Evolutionary conservation across 352 stramenopile species (phyloP).

Genomic region (Globisporangium megalacanthum): DNA sequence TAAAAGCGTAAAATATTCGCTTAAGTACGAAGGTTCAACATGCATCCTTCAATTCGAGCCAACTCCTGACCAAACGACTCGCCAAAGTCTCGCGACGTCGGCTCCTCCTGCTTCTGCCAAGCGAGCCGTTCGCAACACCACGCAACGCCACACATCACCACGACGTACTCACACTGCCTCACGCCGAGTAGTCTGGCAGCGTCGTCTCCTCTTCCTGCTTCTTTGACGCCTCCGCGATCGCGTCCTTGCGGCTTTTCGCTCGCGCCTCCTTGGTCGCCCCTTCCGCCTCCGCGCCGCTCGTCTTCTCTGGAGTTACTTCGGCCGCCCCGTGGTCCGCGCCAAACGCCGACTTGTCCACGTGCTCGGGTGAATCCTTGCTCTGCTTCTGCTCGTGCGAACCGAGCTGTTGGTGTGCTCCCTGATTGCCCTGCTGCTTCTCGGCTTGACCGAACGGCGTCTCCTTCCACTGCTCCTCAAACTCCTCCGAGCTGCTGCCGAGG

Average conservation of each 20-base stretch:
- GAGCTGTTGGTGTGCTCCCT: slow-evolving; percentile 1
- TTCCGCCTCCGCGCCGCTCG: slow-evolving; percentile 16
- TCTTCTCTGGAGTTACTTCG: slow-evolving; percentile 34
- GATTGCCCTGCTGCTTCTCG: slow-evolving; percentile 28
- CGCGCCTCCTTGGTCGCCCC: slow-evolving; percentile 31
- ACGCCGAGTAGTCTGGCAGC: slow-evolving; percentile 22
- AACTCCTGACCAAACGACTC: no score
- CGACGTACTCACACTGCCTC: background rate
- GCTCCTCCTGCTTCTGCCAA: no score
- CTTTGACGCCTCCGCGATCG: slow-evolving; percentile 53
- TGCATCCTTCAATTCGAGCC: no score
- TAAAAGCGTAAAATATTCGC: background rate
- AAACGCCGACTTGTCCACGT: slow-evolving; percentile 4
- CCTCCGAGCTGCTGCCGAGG: slow-evolving; percentile 28
- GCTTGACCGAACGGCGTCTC: slow-evolving; percentile 56
- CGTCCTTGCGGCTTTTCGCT: slow-evolving; percentile 33
- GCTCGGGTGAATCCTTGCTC: background rate
- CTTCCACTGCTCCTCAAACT: slow-evolving; percentile 65
- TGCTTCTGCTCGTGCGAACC: slow-evolving; percentile 8
- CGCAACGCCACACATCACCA: background rate
- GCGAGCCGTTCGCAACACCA: background rate
- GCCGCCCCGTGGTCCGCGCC: slow-evolving; percentile 22
- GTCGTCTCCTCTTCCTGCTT: slow-evolving; percentile 69
- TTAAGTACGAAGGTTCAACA: no score
- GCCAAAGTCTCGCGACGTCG: no score